A percentile compares a stretch with the other conserved stretches of the same genome.
Conservation (phyloP, 495 filamentous ascomycete species). For the Penicillium riverlandense region DNA sequence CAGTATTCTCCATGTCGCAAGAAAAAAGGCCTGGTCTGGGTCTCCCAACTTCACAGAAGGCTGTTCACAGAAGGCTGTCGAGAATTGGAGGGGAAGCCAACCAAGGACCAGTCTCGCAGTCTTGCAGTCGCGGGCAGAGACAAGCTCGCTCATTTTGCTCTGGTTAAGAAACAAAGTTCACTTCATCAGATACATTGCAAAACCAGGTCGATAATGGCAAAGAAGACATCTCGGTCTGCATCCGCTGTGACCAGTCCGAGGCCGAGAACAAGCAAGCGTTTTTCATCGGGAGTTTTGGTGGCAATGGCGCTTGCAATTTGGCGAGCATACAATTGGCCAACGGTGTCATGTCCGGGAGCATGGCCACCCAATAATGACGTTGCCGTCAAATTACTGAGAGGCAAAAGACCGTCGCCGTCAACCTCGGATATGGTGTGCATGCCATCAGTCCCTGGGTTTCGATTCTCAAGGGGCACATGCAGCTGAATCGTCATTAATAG, state of each 20-base stretch:
- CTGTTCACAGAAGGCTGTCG: too few relatives aligned
- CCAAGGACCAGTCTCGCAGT: too few relatives aligned
- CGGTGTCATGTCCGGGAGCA: slow-evolving; percentile 66
- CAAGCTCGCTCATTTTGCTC: too few relatives aligned
- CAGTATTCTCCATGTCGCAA: too few relatives aligned
- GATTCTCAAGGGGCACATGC: slow-evolving; percentile 74
- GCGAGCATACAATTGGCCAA: slow-evolving; percentile 81
- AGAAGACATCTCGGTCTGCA: slow-evolving; percentile 64
- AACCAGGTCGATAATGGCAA: slow-evolving; percentile 75
- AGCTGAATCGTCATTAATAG: slow-evolving; percentile 48
- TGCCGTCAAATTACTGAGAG: slow-evolving; percentile 73
- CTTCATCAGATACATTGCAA: slow-evolving; percentile 51
- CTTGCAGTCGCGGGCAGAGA: too few relatives aligned
- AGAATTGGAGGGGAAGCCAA: too few relatives aligned
- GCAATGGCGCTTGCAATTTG: slow-evolving; percentile 78
- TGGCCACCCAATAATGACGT: slow-evolving; percentile 85
- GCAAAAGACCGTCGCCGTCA: slow-evolving; percentile 58
- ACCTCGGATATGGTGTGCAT: slow-evolving; percentile 37
- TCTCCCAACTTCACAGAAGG: too few relatives aligned
- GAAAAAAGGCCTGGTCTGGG: too few relatives aligned
- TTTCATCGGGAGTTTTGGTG: slow-evolving; percentile 66
- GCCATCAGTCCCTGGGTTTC: slow-evolving; percentile 50
- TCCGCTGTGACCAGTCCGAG: slow-evolving; percentile 64
- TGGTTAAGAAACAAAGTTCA: too few relatives aligned
- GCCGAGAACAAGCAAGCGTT: slow-evolving; percentile 71